Evolutionary conservation across 331 rosid genomes (phyloP).

Genomic region (Telfairia occidentalis): DNA sequence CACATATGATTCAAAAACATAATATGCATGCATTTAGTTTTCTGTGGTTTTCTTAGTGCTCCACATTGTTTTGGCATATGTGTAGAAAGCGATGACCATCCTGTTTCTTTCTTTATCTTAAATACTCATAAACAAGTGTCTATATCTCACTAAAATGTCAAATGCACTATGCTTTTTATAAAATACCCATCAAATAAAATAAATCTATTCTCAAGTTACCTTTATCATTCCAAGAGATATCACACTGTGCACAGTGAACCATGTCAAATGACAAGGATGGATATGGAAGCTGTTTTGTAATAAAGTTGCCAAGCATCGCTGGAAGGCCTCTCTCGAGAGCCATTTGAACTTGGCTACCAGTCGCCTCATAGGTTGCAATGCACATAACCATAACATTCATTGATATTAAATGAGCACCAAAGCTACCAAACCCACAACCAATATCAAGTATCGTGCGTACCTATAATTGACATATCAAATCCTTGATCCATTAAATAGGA

Average conservation of each 20-base stretch:
- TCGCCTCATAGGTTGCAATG: slow-evolving; percentile 82
- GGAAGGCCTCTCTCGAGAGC: slow-evolving; percentile 99
- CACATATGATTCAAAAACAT: background rate
- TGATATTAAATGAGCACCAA: slow-evolving; percentile 87
- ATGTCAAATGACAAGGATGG: slow-evolving; percentile 87
- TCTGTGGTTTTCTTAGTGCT: background rate
- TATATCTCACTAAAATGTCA: background rate
- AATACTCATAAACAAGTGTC: background rate
- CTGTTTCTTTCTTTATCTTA: background rate
- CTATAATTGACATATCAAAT: slow-evolving; percentile 33
- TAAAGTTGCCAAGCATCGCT: slow-evolving; percentile 79
- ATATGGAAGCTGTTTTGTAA: slow-evolving; percentile 75
- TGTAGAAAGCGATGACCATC: background rate
- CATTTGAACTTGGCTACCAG: slow-evolving; percentile 98
- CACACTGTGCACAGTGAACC: slow-evolving; percentile 96
- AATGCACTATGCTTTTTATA: background rate
- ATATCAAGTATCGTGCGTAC: slow-evolving; percentile 69
- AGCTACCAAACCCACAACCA: slow-evolving; percentile 97
- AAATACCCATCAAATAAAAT: background rate
- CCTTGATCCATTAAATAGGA: slow-evolving; percentile 9
- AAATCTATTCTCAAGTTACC: slow-evolving; percentile 29
- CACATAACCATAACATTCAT: slow-evolving; percentile 77
- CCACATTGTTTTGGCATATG: background rate
- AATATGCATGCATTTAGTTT: background rate
- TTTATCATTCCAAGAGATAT: slow-evolving; percentile 73